Evolutionary conservation across 805 yeast species (phyloP), one percentile per base, ranked within the genome.

Genomic region (Candida arabinofermentans): DNA sequence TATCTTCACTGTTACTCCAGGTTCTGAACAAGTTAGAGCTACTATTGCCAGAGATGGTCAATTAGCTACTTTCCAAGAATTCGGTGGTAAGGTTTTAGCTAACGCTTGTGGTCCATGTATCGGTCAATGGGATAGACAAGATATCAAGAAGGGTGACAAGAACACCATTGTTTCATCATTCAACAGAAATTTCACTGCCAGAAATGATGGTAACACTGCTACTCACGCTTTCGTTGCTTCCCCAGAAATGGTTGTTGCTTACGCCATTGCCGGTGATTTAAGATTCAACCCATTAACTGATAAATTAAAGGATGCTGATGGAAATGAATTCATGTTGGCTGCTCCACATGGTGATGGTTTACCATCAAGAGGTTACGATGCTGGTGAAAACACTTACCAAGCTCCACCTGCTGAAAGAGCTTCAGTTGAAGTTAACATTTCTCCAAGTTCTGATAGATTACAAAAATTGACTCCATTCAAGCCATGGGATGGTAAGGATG

Each of bases 71-170:
- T 89, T 91, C 64, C 81, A 83, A 64, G 79, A 83, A 41, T 83
- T 81, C 57, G 98, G 98, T 46, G 99, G 96, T 54, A 75, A 79
- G 45, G 96, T 91, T 34, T 75, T 91, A 55, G 96, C 98, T 41
- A 91, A 91, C 65, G 99, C 99, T 17, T 91, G 99, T 76, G 99
- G 99, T 54, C 99, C 98, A 59, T 91, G 99, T 74, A 91, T 91
- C 62, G 99, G 99, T 44, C 99, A 91, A 74, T 91, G 99, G 99
- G 96, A 93, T 65, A 85, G 98, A 73, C 74, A 77, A 51, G 95
- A 86, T 61, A 77, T 86, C 47, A 57, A 65, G 57, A 65, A 65
- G 61, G 70, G 70, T 56, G 88, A 82, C 50, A 73, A 74, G 56
- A 90, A 89, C 67, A 86, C 98, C 40, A 93, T 91, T 54, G 90